Conservation (phyloP, 495 filamentous ascomycete genomes). For the Podospora appendiculata region DNA sequence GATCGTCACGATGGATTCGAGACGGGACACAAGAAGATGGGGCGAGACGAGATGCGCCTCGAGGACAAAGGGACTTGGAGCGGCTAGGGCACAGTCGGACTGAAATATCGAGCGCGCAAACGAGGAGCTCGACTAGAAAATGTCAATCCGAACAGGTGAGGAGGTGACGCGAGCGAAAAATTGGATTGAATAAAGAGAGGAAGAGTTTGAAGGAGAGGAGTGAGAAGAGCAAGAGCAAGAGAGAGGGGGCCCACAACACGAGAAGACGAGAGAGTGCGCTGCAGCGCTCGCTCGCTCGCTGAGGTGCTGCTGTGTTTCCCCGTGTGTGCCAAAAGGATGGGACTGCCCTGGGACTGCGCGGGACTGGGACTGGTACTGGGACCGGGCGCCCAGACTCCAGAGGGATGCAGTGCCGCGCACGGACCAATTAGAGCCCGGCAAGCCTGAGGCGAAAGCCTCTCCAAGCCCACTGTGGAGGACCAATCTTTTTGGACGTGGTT, state of each 20-base stretch:
- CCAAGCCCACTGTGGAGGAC: too few relatives aligned
- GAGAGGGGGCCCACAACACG: conserved; percentile 22
- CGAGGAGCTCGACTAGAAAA: conserved; percentile 12
- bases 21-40: conserved; percentile 18
- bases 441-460: too few relatives aligned
- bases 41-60: conserved; percentile 21
- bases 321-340: not conserved
- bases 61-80: conserved; percentile 22
- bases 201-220: conserved; percentile 28
- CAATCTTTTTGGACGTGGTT: too few relatives aligned
- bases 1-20: conserved; percentile 13
- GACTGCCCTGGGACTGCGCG: not conserved
- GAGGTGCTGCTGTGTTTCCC: not conserved
- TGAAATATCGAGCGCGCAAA: conserved; percentile 9
- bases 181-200: conserved; percentile 17
- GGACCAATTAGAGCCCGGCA: conserved; percentile 10
- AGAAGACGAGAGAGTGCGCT: conserved; percentile 7
- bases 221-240: conserved; percentile 18
- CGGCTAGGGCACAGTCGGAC: conserved; percentile 6
- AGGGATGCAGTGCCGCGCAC: conserved; percentile 8
- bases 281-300: too few relatives aligned
- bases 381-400: not conserved
- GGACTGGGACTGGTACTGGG: too few relatives aligned
- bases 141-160: conserved; percentile 11
- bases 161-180: conserved; percentile 22